Evolutionary conservation across 2,329 filamentous ascomycete genomes (phyloP), one percentile per base, ranked within the genome.

Genomic region (Phyllosticta capitalensis): DNA sequence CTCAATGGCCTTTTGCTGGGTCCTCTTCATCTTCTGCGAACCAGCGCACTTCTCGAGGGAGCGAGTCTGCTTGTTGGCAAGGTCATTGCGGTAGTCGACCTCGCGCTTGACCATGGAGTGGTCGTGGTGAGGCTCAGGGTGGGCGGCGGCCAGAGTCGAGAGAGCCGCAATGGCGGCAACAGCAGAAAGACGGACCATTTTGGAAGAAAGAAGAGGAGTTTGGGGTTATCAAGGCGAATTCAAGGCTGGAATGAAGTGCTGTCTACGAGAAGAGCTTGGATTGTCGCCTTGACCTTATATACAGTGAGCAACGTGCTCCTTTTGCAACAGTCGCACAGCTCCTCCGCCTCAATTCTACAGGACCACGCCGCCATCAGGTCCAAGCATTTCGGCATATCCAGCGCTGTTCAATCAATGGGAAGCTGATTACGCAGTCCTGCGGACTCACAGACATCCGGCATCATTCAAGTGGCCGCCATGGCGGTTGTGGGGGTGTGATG

Each of bases 41-140:
- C 62, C 56, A 59, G 67, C 64, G 61, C 67, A 67, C 24, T 59
- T 58, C n/a, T 54, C 58, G 10, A 68, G 61, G 9, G 66, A 64
- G 50, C 64, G 63, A 24, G 62, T 65, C 12, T 65, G 61, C n/a
- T 61, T 63, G 48, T 62, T 61, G 21, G 65, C 64, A 19, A 65
- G 63, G 38, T 64, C 45, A 24, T 69, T 64, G 56, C 69, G 67
- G 24, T 54, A 65, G 26, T 66, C 61, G 48, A 73, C 66, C 61
- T 73, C 65, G 14, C 69, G 65, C 64, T 68, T 68, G 62, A 72
- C 58, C 45, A 67, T 64, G 45, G 63, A 59, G 60, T 64, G 63
- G 49, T 71, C 67, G 57, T 72, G 69, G 55, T 69, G 66, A 61
- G 72, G 70, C 45, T 69, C 70, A 21, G 71, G 70, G 51, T 73